Base-by-base conservation (phyloP, 441 rosid species). In the Capsella rubella region DNA sequence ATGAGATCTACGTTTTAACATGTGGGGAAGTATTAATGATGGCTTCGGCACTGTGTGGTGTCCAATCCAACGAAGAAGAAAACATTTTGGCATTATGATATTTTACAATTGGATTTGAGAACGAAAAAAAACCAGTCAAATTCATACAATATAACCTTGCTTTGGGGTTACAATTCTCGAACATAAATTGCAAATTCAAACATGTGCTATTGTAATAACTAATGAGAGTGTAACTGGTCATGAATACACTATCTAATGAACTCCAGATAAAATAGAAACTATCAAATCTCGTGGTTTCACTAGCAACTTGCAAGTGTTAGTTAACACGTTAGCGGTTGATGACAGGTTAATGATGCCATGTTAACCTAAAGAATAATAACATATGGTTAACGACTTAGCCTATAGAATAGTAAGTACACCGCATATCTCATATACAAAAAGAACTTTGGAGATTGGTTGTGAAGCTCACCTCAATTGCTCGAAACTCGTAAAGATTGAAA, bases 401-500 rank as follows among this genome's bases (percentile, higher is more conserved):
- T 2, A 2, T 2, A n/a, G 9, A 45, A 18, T 45, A 14, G 4
- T 45, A 52, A 34, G 16, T 1, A 21, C 3, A 52, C 16, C 16
- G 6, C 12, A 13, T 10, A 13, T 28, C 16, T 13, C n/a, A n/a
- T 12, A 8, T n/a, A 31, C 12, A 31, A 14, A 54, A 7, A 31
- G 4, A 31, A 8, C 60, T 16, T 34, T 10, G 4, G 13, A 56
- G 68, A 62, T 42, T 9, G 2, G 31, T 28, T 28, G 2, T 11
- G 10, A 28, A 37, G 40, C 28, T 61, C n/a, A 2, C 16, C 2
- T 21, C 14, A 42, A 40, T 42, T 14, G 35, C 8, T 18, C n/a
- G 32, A 63, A 29, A 63, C 31, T 12, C 45, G 58, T 25, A 8
- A 25, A 66, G 49, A 66, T 49, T 51, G 35, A 54, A 67, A 67